Evolutionary conservation across 129 eudicot genomes (phyloP).

Genomic region (Solidago caesia): DNA sequence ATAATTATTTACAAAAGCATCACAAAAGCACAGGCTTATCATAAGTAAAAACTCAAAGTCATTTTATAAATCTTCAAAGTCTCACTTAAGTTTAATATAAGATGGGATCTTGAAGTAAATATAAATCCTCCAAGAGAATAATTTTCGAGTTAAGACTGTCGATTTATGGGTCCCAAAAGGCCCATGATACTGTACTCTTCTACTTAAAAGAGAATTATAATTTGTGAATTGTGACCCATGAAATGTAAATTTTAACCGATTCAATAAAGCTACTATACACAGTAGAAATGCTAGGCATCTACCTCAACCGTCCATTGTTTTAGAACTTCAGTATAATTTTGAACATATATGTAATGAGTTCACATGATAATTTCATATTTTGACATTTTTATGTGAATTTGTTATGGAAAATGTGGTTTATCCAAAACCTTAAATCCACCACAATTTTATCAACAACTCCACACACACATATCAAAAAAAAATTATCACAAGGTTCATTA

Average conservation of each 20-base stretch:
- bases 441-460: neutral
- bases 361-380: neutral
- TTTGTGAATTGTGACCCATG: neutral
- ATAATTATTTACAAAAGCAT: neutral
- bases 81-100: too few species aligned
- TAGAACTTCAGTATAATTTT: too few species aligned
- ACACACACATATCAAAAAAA: slow-evolving; percentile 11
- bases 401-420: slow-evolving; percentile 6
- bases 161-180: neutral
- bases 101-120: too few species aligned
- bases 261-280: neutral
- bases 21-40: neutral
- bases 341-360: neutral
- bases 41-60: too few species aligned
- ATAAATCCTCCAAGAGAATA: too few species aligned
- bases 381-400: too few species aligned
- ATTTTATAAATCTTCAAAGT: too few species aligned
- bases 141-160: too few species aligned
- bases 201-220: neutral
- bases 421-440: slow-evolving; percentile 25
- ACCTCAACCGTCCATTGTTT: too few species aligned
- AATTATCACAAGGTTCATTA: neutral
- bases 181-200: too few species aligned
- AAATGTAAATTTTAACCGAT: neutral
- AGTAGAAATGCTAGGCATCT: too few species aligned